Conservation (phyloP, 257 asterid species). For the Solanum peruvianum region DNA sequence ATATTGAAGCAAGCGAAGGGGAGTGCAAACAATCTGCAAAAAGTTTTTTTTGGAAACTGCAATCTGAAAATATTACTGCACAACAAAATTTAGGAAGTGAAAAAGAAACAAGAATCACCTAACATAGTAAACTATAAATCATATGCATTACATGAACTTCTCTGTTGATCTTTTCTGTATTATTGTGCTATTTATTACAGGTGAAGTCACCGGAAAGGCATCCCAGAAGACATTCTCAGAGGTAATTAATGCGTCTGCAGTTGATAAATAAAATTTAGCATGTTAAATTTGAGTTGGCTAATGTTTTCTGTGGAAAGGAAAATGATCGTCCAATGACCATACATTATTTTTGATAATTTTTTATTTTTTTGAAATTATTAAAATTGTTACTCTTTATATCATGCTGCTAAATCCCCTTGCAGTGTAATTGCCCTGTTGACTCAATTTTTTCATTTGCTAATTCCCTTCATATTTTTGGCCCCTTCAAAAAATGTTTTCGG, state of each 20-base stretch:
- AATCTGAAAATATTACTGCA: neutral
- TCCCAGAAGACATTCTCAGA: constrained; percentile 30
- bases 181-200: constrained; percentile 25
- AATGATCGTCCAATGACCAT: neutral
- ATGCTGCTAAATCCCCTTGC: neutral
- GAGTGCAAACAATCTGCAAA: neutral
- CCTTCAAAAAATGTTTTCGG: neutral
- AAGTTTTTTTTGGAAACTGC: neutral
- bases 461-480: neutral
- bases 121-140: neutral
- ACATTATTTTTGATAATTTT: neutral
- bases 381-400: neutral
- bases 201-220: constrained; percentile 32
- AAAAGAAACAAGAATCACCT: neutral
- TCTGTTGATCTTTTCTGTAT: neutral
- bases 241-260: constrained; percentile 27
- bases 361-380: too few relatives aligned
- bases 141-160: neutral
- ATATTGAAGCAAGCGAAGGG: neutral
- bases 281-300: neutral
- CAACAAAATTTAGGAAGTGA: neutral
- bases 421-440: neutral
- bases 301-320: neutral
- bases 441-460: neutral
- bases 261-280: neutral